These are phyloP conservation scores for Pseudoscleropodium purum DNA, from an alignment of 225 moss, liverwort and hornwort genomes.

Conservation along the genomic window DNA sequence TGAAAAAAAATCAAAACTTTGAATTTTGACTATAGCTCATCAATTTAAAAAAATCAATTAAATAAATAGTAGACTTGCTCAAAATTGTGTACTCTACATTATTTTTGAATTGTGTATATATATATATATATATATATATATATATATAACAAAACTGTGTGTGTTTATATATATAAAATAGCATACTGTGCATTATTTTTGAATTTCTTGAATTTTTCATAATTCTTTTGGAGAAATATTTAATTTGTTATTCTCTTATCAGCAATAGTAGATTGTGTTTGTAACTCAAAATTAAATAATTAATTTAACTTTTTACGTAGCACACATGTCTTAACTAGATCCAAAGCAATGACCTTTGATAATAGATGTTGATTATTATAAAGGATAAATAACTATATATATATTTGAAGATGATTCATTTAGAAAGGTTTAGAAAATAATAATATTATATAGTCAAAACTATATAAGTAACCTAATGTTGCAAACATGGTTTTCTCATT, in stretches of 20 bases:
- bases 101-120: too few species aligned
- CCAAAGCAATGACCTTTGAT: neutral
- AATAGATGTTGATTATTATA: neutral
- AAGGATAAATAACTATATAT: neutral
- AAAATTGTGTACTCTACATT: neutral
- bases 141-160: too few species aligned
- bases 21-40: neutral
- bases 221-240: neutral
- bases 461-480: neutral
- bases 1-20: fast-evolving
- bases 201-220: neutral
- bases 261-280: neutral
- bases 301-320: neutral
- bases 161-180: too few species aligned
- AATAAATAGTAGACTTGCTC: neutral
- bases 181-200: neutral
- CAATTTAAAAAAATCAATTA: neutral
- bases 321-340: neutral
- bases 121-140: too few species aligned
- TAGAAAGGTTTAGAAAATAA: neutral
- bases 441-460: neutral
- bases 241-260: too few species aligned
- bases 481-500: neutral
- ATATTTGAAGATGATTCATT: neutral
- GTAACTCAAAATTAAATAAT: neutral